Conservation (phyloP, 2,329 filamentous ascomycete species). For the Phialophora expanda region DNA sequence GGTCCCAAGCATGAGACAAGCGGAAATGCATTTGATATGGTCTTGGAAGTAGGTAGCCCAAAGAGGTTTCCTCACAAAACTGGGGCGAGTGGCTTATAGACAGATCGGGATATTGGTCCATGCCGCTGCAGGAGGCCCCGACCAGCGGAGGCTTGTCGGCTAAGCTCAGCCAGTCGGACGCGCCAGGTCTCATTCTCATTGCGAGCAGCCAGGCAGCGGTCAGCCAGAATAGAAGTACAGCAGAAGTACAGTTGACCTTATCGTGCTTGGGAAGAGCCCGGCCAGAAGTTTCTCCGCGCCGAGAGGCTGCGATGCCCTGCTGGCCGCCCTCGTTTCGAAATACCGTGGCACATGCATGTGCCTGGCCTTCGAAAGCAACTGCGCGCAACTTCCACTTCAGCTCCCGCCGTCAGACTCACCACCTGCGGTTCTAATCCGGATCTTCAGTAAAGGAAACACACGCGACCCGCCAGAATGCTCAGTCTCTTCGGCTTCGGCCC, state of each 20-base stretch:
- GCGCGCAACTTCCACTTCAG: background rate
- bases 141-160: background rate
- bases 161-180: background rate
- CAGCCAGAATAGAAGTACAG: background rate
- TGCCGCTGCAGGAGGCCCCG: background rate
- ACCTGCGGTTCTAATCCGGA: background rate
- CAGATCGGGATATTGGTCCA: background rate
- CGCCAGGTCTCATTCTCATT: background rate
- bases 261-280: background rate
- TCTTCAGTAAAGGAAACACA: background rate
- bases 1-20: background rate
- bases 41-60: background rate
- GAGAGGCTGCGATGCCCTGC: background rate
- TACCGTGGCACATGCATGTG: background rate
- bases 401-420: background rate
- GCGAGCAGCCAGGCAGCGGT: background rate
- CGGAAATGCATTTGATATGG: background rate
- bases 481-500: constrained; percentile 43
- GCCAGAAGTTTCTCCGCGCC: constrained; percentile 5
- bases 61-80: constrained; percentile 10
- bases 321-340: background rate
- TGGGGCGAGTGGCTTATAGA: background rate
- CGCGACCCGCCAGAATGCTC: constrained; percentile 35
- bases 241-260: constrained; percentile 4
- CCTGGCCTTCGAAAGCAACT: background rate